A percentile compares a stretch with the other conserved stretches of the same genome.
These are phyloP conservation scores for Colletotrichum sp. DNA, from an alignment of 2,329 filamentous ascomycete genomes.

Conservation along the genomic window DNA sequence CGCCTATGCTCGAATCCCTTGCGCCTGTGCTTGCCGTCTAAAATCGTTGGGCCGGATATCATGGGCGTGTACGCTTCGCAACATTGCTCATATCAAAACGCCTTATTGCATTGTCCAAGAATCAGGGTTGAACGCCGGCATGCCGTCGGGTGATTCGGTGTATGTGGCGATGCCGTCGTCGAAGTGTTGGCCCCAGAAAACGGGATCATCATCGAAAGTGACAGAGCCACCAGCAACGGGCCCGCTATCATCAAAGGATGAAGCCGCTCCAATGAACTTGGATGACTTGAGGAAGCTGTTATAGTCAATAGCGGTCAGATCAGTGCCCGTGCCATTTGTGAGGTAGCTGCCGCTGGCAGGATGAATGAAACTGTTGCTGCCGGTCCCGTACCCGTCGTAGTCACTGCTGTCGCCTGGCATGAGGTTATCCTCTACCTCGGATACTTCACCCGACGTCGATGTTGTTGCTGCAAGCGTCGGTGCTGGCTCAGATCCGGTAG, in stretches of 20 bases:
- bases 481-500: conserved; percentile 58
- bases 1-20: conserved; percentile 11
- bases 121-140: conserved; percentile 13
- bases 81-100: background rate
- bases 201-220: conserved; percentile 56
- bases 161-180: conserved; percentile 32
- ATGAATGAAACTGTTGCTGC: conserved; percentile 45
- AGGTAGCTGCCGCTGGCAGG: conserved; percentile 28
- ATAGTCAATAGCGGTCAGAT: conserved; percentile 58
- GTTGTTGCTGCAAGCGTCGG: conserved; percentile 60
- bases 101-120: conserved; percentile 17
- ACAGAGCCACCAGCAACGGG: conserved; percentile 46
- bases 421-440: conserved; percentile 67
- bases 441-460: conserved; percentile 71
- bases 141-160: conserved; percentile 34
- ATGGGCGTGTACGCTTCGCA: conserved; percentile 9
- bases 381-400: conserved; percentile 51
- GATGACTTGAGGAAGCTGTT: conserved; percentile 61
- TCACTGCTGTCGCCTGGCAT: conserved; percentile 50
- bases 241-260: conserved; percentile 42
- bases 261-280: conserved; percentile 47
- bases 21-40: conserved; percentile 20
- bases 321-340: conserved; percentile 43
- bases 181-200: conserved; percentile 56
- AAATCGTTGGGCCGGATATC: conserved; percentile 14